These are phyloP conservation scores for Elsinoe arachidis DNA, from an alignment of 2,329 filamentous ascomycete species.

Conservation along the genomic window DNA sequence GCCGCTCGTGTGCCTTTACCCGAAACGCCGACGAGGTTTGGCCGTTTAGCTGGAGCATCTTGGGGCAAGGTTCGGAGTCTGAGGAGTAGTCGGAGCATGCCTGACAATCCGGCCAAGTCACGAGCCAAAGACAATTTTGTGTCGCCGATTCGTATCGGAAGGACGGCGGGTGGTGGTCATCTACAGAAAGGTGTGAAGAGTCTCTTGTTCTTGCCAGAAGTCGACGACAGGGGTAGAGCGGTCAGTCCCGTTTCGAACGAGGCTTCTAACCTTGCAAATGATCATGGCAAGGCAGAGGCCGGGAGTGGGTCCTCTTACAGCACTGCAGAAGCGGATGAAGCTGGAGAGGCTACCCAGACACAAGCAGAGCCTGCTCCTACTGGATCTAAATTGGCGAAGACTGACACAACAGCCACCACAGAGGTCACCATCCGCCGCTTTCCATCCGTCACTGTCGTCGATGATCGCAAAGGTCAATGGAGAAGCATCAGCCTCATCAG, in stretches of 20 bases:
- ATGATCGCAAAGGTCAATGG: slow-evolving; percentile 26
- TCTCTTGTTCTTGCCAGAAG: neutral
- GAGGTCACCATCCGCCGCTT: slow-evolving; percentile 18
- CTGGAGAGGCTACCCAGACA: no score
- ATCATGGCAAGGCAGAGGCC: neutral
- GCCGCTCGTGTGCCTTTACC: neutral
- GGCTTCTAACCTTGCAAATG: no score
- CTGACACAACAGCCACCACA: neutral
- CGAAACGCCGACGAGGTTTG: neutral
- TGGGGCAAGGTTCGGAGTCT: no score
- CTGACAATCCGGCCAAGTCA: no score
- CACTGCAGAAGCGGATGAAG: no score
- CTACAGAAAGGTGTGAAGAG: neutral
- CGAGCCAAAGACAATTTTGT: no score
- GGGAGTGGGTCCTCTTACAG: neutral
- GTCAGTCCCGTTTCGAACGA: neutral
- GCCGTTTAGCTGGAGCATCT: no score
- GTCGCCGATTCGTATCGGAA: neutral
- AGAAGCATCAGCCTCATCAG: slow-evolving; percentile 23
- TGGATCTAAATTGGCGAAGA: neutral
- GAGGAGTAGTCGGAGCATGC: no score
- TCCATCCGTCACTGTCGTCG: slow-evolving; percentile 26
- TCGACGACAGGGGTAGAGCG: neutral
- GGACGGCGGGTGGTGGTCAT: neutral
- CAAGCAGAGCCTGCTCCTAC: no score